Conservation (phyloP, 352 stramenopile genomes). For the Globisporangium apiculatum region DNA sequence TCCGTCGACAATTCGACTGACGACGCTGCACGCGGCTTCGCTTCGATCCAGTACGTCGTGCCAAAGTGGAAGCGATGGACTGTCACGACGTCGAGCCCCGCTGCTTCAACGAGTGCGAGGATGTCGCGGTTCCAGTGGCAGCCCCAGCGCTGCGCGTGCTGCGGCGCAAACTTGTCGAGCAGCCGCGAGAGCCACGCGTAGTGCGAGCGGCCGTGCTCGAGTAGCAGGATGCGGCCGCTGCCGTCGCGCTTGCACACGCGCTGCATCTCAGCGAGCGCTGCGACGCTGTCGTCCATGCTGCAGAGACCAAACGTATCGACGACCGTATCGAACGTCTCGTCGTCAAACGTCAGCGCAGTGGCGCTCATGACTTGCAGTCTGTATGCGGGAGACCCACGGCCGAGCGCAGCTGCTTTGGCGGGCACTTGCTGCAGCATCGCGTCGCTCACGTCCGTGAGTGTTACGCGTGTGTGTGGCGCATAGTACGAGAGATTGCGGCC, state of each 20-base stretch:
- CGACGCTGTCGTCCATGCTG: constrained; percentile 92
- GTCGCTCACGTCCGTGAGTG: constrained; percentile 65
- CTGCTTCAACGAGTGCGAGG: constrained; percentile 71
- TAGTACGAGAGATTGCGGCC: constrained; percentile 93
- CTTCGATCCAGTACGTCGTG: constrained; percentile 90
- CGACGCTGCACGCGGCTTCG: constrained; percentile 20
- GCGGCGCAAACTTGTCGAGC: constrained; percentile 90
- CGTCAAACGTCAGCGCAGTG: constrained; percentile 47
- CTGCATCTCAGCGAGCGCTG: constrained; percentile 89
- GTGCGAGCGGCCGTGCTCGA: constrained; percentile 92
- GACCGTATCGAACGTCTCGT: constrained; percentile 90
- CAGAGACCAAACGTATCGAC: constrained; percentile 96
- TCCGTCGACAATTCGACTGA: not conserved
- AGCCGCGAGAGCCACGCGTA: constrained; percentile 88
- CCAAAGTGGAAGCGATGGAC: constrained; percentile 92
- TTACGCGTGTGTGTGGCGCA: constrained; percentile 27
- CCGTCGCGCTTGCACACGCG: constrained; percentile 82
- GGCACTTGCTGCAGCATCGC: constrained; percentile 70
- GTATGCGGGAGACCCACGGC: constrained; percentile 18
- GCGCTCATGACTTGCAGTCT: constrained; percentile 57
- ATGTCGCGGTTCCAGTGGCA: constrained; percentile 97
- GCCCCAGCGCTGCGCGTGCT: constrained; percentile 92
- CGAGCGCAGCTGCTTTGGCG: constrained; percentile 12
- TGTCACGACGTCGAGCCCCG: constrained; percentile 83
- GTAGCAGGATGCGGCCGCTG: constrained; percentile 82